Evolutionary conservation across 176 grass and related monocot species (phyloP).

Genomic region (Avena sativa): DNA sequence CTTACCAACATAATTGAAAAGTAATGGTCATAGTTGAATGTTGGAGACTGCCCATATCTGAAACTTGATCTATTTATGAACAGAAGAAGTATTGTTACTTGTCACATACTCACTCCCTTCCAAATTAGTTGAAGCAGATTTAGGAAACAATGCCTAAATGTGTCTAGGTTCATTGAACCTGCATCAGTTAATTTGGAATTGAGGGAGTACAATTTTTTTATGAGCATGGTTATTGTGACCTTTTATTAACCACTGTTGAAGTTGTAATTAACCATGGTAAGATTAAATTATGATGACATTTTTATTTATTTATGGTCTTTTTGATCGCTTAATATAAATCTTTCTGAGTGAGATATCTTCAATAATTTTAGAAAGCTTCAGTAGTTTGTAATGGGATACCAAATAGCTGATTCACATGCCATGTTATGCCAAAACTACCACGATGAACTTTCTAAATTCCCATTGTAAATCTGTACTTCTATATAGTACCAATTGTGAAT

Average conservation of each 20-base stretch:
- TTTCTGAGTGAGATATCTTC: not conserved
- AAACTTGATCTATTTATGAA: not conserved
- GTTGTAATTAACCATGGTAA: not conserved
- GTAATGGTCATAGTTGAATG: not conserved
- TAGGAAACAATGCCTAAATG: too few relatives aligned
- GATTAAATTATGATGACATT: not conserved
- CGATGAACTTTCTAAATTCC: not conserved
- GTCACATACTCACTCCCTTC: not conserved
- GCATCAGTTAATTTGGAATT: too few relatives aligned
- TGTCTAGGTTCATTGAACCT: too few relatives aligned
- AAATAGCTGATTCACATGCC: not conserved
- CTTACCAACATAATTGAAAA: not conserved
- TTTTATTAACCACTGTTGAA: constrained; percentile 1
- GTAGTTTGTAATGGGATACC: not conserved
- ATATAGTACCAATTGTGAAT: not conserved
- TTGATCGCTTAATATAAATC: not conserved
- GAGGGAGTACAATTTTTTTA: not conserved
- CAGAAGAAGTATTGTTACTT: not conserved
- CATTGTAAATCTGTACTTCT: not conserved
- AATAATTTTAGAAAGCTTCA: not conserved
- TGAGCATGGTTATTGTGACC: not conserved
- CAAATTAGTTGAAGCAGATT: too few relatives aligned
- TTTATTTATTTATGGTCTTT: not conserved
- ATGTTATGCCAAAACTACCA: not conserved
- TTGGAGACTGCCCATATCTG: not conserved